A percentile compares a stretch with the other conserved stretches of the same genome.
Evolutionary conservation across 1,284 basidiomycete genomes (phyloP).

Genomic region (Malassezia psittaci): DNA sequence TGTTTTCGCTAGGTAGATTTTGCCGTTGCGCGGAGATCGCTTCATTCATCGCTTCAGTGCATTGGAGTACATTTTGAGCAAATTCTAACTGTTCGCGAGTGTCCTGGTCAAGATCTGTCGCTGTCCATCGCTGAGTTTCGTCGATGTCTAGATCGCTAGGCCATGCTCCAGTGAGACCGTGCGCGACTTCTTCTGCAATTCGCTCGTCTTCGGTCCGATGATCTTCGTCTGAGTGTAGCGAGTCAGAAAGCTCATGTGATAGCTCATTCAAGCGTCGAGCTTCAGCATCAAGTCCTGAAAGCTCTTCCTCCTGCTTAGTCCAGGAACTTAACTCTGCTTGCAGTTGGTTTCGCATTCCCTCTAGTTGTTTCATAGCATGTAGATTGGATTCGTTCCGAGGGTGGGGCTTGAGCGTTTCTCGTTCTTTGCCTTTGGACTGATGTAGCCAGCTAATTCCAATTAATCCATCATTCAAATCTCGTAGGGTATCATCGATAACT

Average conservation of each 20-base stretch:
- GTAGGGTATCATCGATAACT: constrained; percentile 27
- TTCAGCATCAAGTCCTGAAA: constrained; percentile 15
- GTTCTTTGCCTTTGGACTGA: constrained; percentile 9
- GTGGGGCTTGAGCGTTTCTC: constrained; percentile 21
- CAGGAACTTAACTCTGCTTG: constrained; percentile 25
- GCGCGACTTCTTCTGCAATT: neutral
- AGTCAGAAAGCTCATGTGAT: constrained; percentile 19
- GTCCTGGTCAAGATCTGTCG: neutral
- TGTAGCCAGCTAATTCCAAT: constrained; percentile 39
- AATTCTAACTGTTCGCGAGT: constrained; percentile 16
- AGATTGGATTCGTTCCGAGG: constrained; percentile 32
- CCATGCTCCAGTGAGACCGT: neutral
- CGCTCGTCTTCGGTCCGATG: constrained; percentile 7
- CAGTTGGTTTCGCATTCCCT: constrained; percentile 24
- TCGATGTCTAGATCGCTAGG: neutral
- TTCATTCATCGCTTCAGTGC: constrained; percentile 18
- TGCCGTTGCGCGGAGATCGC: constrained; percentile 9
- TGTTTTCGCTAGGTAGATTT: neutral
- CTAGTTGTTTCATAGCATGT: constrained; percentile 23
- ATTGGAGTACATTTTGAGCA: constrained; percentile 12
- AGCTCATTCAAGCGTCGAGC: constrained; percentile 8
- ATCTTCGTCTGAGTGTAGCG: constrained; percentile 17
- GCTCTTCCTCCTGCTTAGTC: constrained; percentile 22
- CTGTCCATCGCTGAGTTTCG: neutral
- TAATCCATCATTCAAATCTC: constrained; percentile 28